These are phyloP conservation scores for Paecilomyces fulvus DNA, from an alignment of 2,329 filamentous ascomycete genomes.

Conservation along the genomic window DNA sequence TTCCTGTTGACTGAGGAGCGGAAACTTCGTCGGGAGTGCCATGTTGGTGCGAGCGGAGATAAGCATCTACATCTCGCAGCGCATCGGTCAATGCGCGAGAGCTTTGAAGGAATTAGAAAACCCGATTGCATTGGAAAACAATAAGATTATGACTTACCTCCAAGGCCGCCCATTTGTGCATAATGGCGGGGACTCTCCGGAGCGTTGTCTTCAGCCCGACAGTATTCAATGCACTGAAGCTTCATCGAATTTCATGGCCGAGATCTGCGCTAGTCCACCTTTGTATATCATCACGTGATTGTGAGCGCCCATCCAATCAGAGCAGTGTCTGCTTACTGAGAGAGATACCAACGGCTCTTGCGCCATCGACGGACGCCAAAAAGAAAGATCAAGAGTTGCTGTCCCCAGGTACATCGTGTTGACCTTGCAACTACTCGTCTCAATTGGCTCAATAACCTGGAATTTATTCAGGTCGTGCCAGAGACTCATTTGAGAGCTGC, in stretches of 20 bases:
- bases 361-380: slow-evolving; percentile 11
- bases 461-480: neutral
- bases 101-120: slow-evolving; percentile 11
- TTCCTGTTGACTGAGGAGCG: slow-evolving; percentile 18
- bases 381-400: slow-evolving; percentile 8
- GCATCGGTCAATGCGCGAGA: slow-evolving; percentile 33
- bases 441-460: neutral
- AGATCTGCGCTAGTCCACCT: neutral
- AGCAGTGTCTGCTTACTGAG: neutral
- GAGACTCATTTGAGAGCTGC: slow-evolving; percentile 1
- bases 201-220: neutral
- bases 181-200: slow-evolving; percentile 12
- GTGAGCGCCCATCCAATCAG: slow-evolving; percentile 26
- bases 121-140: neutral
- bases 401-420: neutral
- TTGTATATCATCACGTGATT: slow-evolving; percentile 18
- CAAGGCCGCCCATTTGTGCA: slow-evolving; percentile 26
- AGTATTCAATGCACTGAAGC: neutral
- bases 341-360: slow-evolving; percentile 5
- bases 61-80: slow-evolving; percentile 16
- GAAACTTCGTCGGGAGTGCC: slow-evolving; percentile 23
- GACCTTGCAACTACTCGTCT: neutral
- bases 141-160: slow-evolving; percentile 16
- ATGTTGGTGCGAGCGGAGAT: slow-evolving; percentile 8
- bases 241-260: slow-evolving; percentile 1